Conservation (phyloP, 2,329 filamentous ascomycete genomes). For the Alternaria consortialis region DNA sequence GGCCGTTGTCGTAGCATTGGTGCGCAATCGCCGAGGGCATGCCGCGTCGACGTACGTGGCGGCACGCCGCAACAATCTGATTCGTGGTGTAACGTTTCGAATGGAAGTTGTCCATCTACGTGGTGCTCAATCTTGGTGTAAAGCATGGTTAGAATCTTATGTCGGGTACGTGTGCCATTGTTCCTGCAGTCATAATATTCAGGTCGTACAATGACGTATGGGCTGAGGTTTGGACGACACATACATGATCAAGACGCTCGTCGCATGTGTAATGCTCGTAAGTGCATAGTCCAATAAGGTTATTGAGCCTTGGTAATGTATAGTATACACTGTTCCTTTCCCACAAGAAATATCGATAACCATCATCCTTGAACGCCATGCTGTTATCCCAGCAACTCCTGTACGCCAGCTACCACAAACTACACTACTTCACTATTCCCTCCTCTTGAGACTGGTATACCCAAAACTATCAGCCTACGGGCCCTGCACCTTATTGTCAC, state of each 20-base stretch:
- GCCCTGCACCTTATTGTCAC: slow-evolving; percentile 86
- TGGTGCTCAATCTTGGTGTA: neutral
- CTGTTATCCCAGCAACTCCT: neutral
- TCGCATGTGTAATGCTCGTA: neutral
- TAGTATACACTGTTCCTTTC: slow-evolving; percentile 1
- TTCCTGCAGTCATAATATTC: neutral
- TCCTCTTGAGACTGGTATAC: neutral
- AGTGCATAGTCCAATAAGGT: neutral
- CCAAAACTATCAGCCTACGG: slow-evolving; percentile 23
- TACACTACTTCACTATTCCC: neutral
- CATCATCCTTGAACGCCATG: slow-evolving; percentile 9
- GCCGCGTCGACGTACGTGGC: slow-evolving; percentile 15
- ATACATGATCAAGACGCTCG: neutral
- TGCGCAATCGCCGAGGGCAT: slow-evolving; percentile 10
- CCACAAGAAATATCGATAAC: neutral
- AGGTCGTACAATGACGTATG: neutral
- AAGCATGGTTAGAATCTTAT: neutral
- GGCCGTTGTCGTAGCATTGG: slow-evolving; percentile 15
- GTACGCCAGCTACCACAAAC: slow-evolving; percentile 3
- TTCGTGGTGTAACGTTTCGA: neutral
- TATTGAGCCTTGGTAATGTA: neutral
- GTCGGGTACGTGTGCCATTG: neutral
- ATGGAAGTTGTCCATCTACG: neutral
- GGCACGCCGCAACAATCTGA: slow-evolving; percentile 5
- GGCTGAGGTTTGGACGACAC: neutral